Conservation (phyloP, 225 moss, liverwort and hornwort species). For the Polytrichum formosum region DNA sequence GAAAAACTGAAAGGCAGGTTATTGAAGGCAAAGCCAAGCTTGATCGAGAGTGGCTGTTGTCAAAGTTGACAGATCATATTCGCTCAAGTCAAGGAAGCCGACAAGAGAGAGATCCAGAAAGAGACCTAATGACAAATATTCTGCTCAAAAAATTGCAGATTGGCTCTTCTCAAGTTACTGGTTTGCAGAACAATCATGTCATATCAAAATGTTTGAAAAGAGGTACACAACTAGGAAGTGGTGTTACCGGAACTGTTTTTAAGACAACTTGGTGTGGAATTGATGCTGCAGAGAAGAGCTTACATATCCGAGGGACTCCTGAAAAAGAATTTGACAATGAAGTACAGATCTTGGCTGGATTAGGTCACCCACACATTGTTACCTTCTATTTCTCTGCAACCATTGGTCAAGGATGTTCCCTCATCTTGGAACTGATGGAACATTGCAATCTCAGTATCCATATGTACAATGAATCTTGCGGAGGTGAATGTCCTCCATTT, state of each 20-base stretch:
- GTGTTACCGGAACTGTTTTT: neutral
- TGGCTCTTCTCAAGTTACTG: too few relatives aligned
- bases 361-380: neutral
- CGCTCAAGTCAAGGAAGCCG: neutral
- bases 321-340: neutral
- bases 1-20: too few relatives aligned
- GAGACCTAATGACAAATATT: too few relatives aligned
- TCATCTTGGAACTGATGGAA: conserved; percentile 18
- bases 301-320: too few relatives aligned
- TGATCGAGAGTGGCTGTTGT: too few relatives aligned
- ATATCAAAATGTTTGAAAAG: neutral
- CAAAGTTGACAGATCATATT: neutral
- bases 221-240: neutral
- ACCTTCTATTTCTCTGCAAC: neutral
- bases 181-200: too few relatives aligned
- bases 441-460: neutral
- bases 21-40: too few relatives aligned
- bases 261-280: neutral
- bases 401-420: neutral
- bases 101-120: too few relatives aligned
- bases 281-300: neutral
- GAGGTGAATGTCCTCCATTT: conserved; percentile 2
- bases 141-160: too few relatives aligned
- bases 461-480: neutral
- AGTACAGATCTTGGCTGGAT: neutral